These are phyloP conservation scores for Bertia moriformis DNA, from an alignment of 2,329 filamentous ascomycete species.

Conservation along the genomic window DNA sequence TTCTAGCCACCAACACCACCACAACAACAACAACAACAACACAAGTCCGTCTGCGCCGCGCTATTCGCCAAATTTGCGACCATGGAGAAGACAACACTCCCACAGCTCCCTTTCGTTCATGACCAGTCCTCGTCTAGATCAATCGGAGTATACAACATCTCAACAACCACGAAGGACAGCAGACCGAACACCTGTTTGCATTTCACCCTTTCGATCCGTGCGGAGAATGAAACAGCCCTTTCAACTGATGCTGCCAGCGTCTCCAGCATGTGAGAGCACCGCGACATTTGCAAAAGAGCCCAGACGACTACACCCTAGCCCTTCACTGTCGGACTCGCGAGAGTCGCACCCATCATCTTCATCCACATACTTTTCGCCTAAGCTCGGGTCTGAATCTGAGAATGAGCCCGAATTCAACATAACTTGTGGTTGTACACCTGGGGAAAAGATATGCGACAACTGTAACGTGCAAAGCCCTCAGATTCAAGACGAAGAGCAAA, in stretches of 20 bases:
- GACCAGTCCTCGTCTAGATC: constrained; percentile 12
- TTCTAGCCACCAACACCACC: too few species aligned
- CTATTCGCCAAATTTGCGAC: neutral
- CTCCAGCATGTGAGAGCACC: constrained; percentile 12
- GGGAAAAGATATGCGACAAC: neutral
- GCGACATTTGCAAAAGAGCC: constrained; percentile 7
- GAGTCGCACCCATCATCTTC: constrained; percentile 11
- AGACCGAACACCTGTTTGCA: constrained; percentile 10
- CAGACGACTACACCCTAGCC: constrained; percentile 17
- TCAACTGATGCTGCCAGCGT: constrained; percentile 16
- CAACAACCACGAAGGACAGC: constrained; percentile 10
- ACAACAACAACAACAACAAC: too few species aligned
- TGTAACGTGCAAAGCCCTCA: neutral
- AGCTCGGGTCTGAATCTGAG: constrained; percentile 2
- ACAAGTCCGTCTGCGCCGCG: too few species aligned
- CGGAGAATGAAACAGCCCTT: constrained; percentile 21
- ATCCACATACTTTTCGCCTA: constrained; percentile 12
- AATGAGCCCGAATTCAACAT: too few species aligned
- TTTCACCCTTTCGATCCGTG: constrained; percentile 21
- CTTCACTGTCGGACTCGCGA: constrained; percentile 17
- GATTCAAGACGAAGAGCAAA: neutral
- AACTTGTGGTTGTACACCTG: neutral
- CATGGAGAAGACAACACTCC: constrained; percentile 11
- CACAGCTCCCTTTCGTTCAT: constrained; percentile 17
- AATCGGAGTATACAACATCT: constrained; percentile 10